Conservation (phyloP, 2,329 filamentous ascomycete genomes). For the Cladosporium austrohemisphaericum region DNA sequence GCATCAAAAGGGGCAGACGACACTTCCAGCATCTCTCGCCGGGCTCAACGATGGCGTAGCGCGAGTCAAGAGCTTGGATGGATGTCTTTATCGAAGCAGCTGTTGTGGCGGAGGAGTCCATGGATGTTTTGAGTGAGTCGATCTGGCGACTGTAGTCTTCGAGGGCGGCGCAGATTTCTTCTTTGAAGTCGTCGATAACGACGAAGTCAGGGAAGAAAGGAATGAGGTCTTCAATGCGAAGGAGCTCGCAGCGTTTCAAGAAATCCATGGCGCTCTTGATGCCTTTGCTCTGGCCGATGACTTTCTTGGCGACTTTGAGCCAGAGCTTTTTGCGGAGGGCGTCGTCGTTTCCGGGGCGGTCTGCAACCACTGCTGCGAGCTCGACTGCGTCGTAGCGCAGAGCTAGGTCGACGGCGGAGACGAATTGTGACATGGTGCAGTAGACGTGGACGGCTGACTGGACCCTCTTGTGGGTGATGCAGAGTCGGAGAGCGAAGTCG, state of each 20-base stretch:
- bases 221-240: constrained; percentile 94
- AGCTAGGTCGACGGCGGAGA: constrained; percentile 87
- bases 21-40: constrained; percentile 93
- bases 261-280: constrained; percentile 90
- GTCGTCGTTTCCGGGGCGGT: constrained; percentile 70
- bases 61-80: constrained; percentile 76
- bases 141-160: constrained; percentile 93
- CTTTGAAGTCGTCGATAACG: constrained; percentile 98
- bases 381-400: constrained; percentile 86
- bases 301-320: constrained; percentile 91
- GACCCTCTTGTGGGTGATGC: constrained; percentile 89
- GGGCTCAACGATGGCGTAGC: constrained; percentile 94
- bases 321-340: constrained; percentile 87
- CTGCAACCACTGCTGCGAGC: constrained; percentile 82
- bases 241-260: constrained; percentile 81
- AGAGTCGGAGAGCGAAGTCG: constrained; percentile 91
- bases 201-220: constrained; percentile 99
- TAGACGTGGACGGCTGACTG: constrained; percentile 97
- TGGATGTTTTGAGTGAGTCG: constrained; percentile 81
- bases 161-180: constrained; percentile 90
- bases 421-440: constrained; percentile 90
- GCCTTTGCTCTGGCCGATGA: constrained; percentile 78
- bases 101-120: constrained; percentile 89
- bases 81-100: constrained; percentile 87
- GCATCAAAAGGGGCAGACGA: constrained; percentile 74